These are phyloP conservation scores for Fusarium phyllophilum DNA, from an alignment of 2,329 filamentous ascomycete species.

Conservation along the genomic window DNA sequence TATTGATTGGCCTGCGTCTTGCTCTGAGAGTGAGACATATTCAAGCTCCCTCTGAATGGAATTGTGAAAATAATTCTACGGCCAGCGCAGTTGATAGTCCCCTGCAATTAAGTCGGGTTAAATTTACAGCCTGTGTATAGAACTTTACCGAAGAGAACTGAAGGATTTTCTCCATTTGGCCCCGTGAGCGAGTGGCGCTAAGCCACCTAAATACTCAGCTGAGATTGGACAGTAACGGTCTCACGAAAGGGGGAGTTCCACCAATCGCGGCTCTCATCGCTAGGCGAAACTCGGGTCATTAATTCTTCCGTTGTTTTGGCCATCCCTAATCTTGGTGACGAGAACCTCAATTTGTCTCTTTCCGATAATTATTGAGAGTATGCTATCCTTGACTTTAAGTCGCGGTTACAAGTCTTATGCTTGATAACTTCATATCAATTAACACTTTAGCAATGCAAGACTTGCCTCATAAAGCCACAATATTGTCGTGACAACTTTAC, in stretches of 20 bases:
- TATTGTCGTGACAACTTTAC: no score
- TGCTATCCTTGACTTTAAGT: accelerated
- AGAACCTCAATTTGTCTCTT: no score
- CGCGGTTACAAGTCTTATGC: accelerated
- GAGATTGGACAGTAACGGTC: neutral
- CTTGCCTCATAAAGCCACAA: no score
- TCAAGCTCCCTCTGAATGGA: accelerated
- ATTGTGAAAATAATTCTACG: neutral
- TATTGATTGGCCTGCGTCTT: neutral
- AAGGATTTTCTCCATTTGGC: neutral
- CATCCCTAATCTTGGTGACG: neutral
- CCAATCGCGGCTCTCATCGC: neutral
- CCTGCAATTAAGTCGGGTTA: accelerated
- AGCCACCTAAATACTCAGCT: slow-evolving; percentile 6
- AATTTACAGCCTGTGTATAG: neutral
- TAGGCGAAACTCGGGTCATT: neutral
- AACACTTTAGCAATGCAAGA: accelerated
- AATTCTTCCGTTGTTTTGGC: neutral
- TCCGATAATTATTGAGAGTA: neutral
- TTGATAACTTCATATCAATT: accelerated
- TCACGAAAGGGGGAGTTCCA: slow-evolving; percentile 11
- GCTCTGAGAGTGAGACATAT: slow-evolving; percentile 20
- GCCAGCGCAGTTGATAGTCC: neutral
- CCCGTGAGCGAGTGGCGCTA: neutral
- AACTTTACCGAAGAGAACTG: no score